phyloP scores from a whole-genome alignment of 495 filamentous ascomycete genomes.

The Pyrenopolyporus hunteri region DNA sequence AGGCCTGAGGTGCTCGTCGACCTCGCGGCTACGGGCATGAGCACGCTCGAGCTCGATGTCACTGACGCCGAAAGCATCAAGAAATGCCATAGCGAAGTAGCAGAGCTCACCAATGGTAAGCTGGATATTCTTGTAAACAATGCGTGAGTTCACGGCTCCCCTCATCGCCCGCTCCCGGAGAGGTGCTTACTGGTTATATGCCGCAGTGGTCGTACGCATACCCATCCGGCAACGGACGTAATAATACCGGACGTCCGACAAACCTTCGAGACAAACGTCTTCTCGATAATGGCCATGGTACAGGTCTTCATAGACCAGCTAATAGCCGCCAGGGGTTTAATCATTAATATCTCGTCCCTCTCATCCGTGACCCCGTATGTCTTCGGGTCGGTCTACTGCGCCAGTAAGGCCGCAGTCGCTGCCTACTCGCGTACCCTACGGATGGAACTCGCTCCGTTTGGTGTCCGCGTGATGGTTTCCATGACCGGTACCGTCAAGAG shows the following conservation, averaged over 20 bases:
- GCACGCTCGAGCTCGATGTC: slow-evolving; percentile 56
- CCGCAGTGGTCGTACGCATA: slow-evolving; percentile 56
- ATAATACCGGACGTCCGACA: slow-evolving; percentile 55
- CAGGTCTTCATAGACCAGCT: slow-evolving; percentile 62
- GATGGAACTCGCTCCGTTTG: slow-evolving; percentile 60
- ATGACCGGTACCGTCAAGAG: slow-evolving; percentile 58
- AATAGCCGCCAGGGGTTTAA: slow-evolving; percentile 56
- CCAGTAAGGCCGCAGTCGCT: slow-evolving; percentile 59
- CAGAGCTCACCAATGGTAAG: slow-evolving; percentile 58
- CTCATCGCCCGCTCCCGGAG: not conserved
- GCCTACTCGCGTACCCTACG: slow-evolving; percentile 59
- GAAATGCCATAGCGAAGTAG: slow-evolving; percentile 52
- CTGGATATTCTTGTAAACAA: slow-evolving; percentile 75
- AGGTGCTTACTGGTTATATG: not conserved
- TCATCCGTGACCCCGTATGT: slow-evolving; percentile 53
- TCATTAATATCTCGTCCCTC: slow-evolving; percentile 62
- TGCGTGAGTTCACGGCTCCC: slow-evolving; percentile 50
- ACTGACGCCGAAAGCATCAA: slow-evolving; percentile 58
- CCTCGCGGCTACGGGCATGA: slow-evolving; percentile 55
- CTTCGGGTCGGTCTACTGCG: slow-evolving; percentile 59
- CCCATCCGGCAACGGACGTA: slow-evolving; percentile 60
- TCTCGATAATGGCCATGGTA: slow-evolving; percentile 60
- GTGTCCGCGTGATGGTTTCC: slow-evolving; percentile 60
- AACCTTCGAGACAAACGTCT: slow-evolving; percentile 69
- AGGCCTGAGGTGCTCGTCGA: slow-evolving; percentile 52